phyloP scores from a whole-genome alignment of 1,139 yeast genomes.

The Debaryomyces nepalensis region DNA sequence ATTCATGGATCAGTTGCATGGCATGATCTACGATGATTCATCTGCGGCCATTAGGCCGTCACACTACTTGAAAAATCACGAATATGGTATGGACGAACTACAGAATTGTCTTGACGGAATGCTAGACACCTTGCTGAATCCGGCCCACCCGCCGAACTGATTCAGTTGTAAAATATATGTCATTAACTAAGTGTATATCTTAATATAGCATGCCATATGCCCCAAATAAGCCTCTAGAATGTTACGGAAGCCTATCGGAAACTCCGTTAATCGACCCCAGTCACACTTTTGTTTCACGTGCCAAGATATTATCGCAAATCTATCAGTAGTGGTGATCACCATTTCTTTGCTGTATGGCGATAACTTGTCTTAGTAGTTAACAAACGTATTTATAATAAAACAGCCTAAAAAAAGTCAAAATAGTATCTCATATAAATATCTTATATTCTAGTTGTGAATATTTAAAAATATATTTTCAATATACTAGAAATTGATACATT shows the following conservation, averaged over 20 bases:
- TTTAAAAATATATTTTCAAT: neutral
- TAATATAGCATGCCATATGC: too few relatives aligned
- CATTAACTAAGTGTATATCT: too few relatives aligned
- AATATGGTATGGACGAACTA: constrained; percentile 20
- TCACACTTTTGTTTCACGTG: constrained; percentile 1
- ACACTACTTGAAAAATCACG: constrained; percentile 18
- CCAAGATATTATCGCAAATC: neutral
- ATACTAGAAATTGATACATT: neutral
- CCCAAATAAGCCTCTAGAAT: neutral
- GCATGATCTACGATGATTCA: constrained; percentile 21
- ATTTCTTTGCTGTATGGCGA: constrained; percentile 5
- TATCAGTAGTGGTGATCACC: constrained; percentile 5
- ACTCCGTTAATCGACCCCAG: constrained; percentile 2
- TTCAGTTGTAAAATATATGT: too few relatives aligned
- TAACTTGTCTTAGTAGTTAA: neutral
- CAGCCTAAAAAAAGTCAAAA: neutral
- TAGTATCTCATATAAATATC: neutral
- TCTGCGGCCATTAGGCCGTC: constrained; percentile 19
- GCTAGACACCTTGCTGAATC: constrained; percentile 15
- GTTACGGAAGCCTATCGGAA: neutral
- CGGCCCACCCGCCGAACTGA: neutral
- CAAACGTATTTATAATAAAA: neutral
- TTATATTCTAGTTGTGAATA: neutral
- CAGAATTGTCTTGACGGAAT: constrained; percentile 29
- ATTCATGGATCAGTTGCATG: constrained; percentile 38